phyloP scores from a whole-genome alignment of 2,329 filamentous ascomycete genomes.

The Colletotrichum sp. region DNA sequence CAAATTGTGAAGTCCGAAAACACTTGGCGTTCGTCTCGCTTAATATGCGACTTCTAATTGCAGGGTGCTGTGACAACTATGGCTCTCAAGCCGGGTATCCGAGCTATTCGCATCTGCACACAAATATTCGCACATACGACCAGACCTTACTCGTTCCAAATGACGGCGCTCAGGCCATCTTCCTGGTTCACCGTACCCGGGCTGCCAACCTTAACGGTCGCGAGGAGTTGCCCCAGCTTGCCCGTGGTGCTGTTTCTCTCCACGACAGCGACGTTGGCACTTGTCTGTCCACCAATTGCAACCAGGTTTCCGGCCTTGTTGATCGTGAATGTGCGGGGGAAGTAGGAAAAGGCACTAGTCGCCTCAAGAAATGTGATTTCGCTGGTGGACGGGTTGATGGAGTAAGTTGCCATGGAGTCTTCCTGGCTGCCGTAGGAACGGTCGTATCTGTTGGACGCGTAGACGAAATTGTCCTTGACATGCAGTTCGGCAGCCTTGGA shows the following conservation, averaged over 20 bases:
- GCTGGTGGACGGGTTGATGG: slow-evolving; percentile 49
- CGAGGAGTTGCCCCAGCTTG: slow-evolving; percentile 52
- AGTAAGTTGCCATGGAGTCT: slow-evolving; percentile 61
- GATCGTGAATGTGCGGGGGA: slow-evolving; percentile 67
- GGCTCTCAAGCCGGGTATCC: not conserved
- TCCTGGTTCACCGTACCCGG: slow-evolving; percentile 46
- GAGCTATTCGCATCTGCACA: not conserved
- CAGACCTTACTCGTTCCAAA: slow-evolving; percentile 49
- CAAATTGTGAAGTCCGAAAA: no score
- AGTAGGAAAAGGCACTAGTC: slow-evolving; percentile 61
- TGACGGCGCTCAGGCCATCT: slow-evolving; percentile 52
- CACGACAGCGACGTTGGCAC: slow-evolving; percentile 62
- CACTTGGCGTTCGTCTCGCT: not conserved
- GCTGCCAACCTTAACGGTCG: slow-evolving; percentile 42
- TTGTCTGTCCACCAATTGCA: slow-evolving; percentile 68
- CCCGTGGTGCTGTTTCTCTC: slow-evolving; percentile 60
- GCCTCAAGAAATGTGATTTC: slow-evolving; percentile 56
- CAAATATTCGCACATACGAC: not conserved
- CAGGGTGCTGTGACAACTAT: not conserved
- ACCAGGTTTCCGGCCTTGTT: slow-evolving; percentile 64
- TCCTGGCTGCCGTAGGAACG: slow-evolving; percentile 57
- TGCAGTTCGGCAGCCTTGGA: slow-evolving; percentile 62
- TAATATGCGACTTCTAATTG: not conserved
- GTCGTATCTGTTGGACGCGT: slow-evolving; percentile 68
- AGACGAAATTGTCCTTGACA: slow-evolving; percentile 58